A percentile compares a stretch with the other conserved stretches of the same genome.
Evolutionary conservation across 2,329 filamentous ascomycete genomes (phyloP).

Genomic region (Stachybotrys elegans): DNA sequence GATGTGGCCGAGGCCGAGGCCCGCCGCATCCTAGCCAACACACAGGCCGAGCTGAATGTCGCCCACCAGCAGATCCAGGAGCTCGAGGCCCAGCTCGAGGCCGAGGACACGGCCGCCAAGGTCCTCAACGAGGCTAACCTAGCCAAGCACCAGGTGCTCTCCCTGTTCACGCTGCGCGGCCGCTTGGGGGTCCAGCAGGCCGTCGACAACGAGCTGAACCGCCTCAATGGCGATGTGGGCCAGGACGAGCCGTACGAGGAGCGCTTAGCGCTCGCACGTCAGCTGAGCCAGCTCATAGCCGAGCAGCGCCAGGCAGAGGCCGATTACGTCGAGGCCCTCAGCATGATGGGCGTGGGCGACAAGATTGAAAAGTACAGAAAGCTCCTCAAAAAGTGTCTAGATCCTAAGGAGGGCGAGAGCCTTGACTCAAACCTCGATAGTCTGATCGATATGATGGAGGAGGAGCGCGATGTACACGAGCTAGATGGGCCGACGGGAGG

Average conservation of each 20-base stretch:
- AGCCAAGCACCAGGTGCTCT: constrained; percentile 43
- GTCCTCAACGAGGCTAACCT: constrained; percentile 46
- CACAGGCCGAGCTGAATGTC: constrained; percentile 60
- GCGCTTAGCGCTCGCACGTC: constrained; percentile 51
- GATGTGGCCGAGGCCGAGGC: constrained; percentile 65
- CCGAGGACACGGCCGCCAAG: constrained; percentile 48
- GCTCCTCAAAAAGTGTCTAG: constrained; percentile 63
- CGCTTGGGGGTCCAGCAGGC: constrained; percentile 46
- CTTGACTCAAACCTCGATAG: constrained; percentile 61
- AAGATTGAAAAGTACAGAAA: constrained; percentile 69
- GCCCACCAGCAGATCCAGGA: constrained; percentile 56
- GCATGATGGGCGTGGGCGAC: constrained; percentile 65
- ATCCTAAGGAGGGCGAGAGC: constrained; percentile 60
- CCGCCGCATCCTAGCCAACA: constrained; percentile 58
- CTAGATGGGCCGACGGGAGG: constrained; percentile 23
- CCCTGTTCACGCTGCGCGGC: constrained; percentile 47
- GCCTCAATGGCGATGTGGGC: constrained; percentile 42
- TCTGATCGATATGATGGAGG: constrained; percentile 59
- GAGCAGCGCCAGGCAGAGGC: constrained; percentile 59
- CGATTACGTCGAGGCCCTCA: constrained; percentile 65
- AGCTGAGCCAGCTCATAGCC: constrained; percentile 50
- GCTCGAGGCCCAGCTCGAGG: constrained; percentile 49
- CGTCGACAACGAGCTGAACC: constrained; percentile 44
- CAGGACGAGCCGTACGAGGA: constrained; percentile 42
- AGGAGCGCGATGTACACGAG: constrained; percentile 46